phyloP scores from a whole-genome alignment of 2,329 filamentous ascomycete genomes.

The Lachnellula hyalina region DNA sequence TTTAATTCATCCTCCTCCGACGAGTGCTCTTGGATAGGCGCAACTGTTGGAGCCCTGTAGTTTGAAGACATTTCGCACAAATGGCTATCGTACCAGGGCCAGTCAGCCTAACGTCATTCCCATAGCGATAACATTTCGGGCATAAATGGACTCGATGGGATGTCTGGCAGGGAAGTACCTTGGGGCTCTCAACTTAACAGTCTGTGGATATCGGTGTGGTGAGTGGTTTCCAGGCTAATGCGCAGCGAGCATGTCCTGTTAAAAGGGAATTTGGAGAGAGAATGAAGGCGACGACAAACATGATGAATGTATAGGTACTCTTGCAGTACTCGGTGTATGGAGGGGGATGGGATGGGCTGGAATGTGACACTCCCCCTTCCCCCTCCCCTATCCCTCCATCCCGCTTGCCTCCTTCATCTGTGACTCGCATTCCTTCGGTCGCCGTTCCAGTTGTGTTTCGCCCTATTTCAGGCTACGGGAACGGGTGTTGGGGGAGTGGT shows the following conservation, averaged over 20 bases:
- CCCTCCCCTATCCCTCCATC: too few relatives aligned
- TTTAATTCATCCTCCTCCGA: constrained; percentile 27
- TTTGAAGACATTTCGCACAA: constrained; percentile 22
- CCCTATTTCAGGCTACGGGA: constrained; percentile 6
- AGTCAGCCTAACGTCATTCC: too few relatives aligned
- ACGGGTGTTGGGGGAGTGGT: neutral
- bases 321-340: constrained; percentile 9
- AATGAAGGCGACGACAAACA: constrained; percentile 11
- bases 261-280: constrained; percentile 1
- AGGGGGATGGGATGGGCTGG: neutral
- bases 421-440: neutral
- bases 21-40: constrained; percentile 25
- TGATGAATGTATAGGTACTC: constrained; percentile 9
- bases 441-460: constrained; percentile 20
- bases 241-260: constrained; percentile 12
- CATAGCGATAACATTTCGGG: too few relatives aligned
- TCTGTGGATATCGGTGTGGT: constrained; percentile 16
- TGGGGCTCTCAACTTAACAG: constrained; percentile 4
- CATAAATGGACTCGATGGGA: neutral
- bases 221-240: constrained; percentile 16
- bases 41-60: constrained; percentile 24
- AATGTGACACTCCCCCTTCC: neutral
- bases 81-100: neutral
- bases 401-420: neutral
- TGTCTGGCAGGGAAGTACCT: constrained; percentile 19